Evolutionary conservation across 805 yeast genomes (phyloP).

Genomic region (Saccharomycopsis capsularis): DNA sequence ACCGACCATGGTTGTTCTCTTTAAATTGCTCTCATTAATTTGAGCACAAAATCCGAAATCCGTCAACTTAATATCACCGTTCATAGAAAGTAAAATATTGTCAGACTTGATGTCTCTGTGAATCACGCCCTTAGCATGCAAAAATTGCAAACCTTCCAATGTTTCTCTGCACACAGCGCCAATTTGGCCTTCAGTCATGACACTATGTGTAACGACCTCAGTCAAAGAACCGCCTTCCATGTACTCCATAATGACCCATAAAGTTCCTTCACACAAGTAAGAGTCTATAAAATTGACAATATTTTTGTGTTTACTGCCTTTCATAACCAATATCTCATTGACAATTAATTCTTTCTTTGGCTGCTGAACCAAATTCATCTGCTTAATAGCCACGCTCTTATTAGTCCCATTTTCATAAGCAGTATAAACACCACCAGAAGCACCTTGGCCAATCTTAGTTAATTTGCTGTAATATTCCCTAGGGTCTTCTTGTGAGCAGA

Average conservation of each 20-base stretch:
- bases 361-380: constrained; percentile 90
- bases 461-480: constrained; percentile 57
- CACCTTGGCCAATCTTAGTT: constrained; percentile 94
- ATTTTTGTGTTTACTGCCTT: constrained; percentile 79
- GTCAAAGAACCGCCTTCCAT: constrained; percentile 99
- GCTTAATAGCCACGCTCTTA: constrained; percentile 83
- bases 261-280: constrained; percentile 63
- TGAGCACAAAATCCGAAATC: constrained; percentile 98
- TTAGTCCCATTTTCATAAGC: constrained; percentile 58
- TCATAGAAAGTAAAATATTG: constrained; percentile 75
- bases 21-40: constrained; percentile 68
- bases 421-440: constrained; percentile 93
- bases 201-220: constrained; percentile 89
- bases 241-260: constrained; percentile 98
- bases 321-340: constrained; percentile 94
- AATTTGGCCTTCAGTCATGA: constrained; percentile 77
- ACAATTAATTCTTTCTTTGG: constrained; percentile 93
- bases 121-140: constrained; percentile 87
- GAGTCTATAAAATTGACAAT: constrained; percentile 93
- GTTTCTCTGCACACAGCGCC: constrained; percentile 89
- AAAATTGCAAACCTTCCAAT: constrained; percentile 80
- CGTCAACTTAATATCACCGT: constrained; percentile 86
- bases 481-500: constrained; percentile 86
- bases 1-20: constrained; percentile 97
- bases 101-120: constrained; percentile 98